Percentiles rank a stretch among this genome's conserved stretches.
phyloP scores from a whole-genome alignment of 768 basidiomycete species.

The Candolleomyces eurysporus region DNA sequence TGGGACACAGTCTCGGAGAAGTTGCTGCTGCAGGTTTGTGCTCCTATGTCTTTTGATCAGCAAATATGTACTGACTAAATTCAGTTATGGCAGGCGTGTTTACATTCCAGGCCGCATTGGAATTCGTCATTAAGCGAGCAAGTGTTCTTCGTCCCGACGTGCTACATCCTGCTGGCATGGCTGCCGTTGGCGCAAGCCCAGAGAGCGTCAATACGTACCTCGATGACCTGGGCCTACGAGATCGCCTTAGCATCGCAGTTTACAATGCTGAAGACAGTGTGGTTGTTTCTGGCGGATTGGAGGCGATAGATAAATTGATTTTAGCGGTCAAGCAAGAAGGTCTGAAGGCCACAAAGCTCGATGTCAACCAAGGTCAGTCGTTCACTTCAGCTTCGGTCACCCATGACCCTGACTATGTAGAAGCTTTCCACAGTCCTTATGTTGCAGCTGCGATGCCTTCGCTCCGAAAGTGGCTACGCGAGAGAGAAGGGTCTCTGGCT shows the following conservation, averaged over 20 bases:
- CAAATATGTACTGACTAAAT: not conserved
- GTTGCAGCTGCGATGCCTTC: slow-evolving; percentile 25
- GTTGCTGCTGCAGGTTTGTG: slow-evolving; percentile 34
- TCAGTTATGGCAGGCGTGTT: slow-evolving; percentile 28
- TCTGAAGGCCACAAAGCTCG: slow-evolving; percentile 24
- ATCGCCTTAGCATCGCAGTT: slow-evolving; percentile 26
- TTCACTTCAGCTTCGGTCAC: not conserved
- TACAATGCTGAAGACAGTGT: slow-evolving; percentile 25
- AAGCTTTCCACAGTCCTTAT: slow-evolving; percentile 36
- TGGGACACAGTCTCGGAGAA: slow-evolving; percentile 37
- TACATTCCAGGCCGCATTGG: slow-evolving; percentile 25
- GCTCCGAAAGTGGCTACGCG: slow-evolving; percentile 25
- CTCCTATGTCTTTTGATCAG: not conserved
- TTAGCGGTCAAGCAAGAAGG: slow-evolving; percentile 25
- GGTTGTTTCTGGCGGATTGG: slow-evolving; percentile 29
- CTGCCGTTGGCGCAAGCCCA: slow-evolving; percentile 25
- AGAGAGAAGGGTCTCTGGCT: slow-evolving; percentile 15
- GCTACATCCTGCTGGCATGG: slow-evolving; percentile 30
- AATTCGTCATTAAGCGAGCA: slow-evolving; percentile 29
- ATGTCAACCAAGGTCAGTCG: slow-evolving; percentile 29
- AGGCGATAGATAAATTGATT: slow-evolving; percentile 23
- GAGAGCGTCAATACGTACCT: slow-evolving; percentile 21
- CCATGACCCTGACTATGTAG: not conserved
- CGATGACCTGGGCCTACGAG: slow-evolving; percentile 17
- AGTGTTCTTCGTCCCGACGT: slow-evolving; percentile 26